These are phyloP conservation scores for Cinnamomum micranthum DNA, from an alignment of 164 flowering plant species.

Conservation along the genomic window DNA sequence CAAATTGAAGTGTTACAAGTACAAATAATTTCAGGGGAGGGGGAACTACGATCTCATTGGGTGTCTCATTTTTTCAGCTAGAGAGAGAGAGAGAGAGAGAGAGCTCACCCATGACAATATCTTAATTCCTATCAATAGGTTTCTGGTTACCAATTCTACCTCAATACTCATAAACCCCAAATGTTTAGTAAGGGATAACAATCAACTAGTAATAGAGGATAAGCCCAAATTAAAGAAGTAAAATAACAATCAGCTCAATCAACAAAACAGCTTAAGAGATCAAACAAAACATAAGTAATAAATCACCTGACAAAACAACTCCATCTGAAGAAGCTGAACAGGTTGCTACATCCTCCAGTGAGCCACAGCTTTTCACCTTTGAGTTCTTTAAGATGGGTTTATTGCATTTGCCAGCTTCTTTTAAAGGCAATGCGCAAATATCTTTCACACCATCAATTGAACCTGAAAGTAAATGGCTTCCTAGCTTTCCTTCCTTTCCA, in stretches of 20 bases:
- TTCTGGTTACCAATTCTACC: too few species aligned
- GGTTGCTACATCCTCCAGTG: not conserved
- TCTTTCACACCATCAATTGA: not conserved
- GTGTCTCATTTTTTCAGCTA: too few species aligned
- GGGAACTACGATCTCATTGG: too few species aligned
- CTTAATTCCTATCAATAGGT: too few species aligned
- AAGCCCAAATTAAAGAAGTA: not conserved
- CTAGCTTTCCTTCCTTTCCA: not conserved
- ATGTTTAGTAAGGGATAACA: too few species aligned
- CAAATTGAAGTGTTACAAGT: too few species aligned
- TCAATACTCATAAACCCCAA: too few species aligned
- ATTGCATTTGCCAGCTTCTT: not conserved
- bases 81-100: too few species aligned
- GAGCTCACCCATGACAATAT: too few species aligned
- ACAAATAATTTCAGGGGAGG: too few species aligned
- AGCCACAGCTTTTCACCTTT: not conserved
- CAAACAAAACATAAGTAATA: not conserved
- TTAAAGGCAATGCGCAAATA: not conserved
- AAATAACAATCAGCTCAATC: not conserved
- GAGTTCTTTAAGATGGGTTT: constrained; percentile 1
- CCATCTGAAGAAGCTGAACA: not conserved
- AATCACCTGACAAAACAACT: constrained; percentile 9
- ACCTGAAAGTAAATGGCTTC: not conserved
- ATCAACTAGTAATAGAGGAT: not conserved
- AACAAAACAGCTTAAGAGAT: not conserved